Evolutionary conservation across 768 basidiomycete genomes (phyloP).

Genomic region (Termitomyces bulborhizus): DNA sequence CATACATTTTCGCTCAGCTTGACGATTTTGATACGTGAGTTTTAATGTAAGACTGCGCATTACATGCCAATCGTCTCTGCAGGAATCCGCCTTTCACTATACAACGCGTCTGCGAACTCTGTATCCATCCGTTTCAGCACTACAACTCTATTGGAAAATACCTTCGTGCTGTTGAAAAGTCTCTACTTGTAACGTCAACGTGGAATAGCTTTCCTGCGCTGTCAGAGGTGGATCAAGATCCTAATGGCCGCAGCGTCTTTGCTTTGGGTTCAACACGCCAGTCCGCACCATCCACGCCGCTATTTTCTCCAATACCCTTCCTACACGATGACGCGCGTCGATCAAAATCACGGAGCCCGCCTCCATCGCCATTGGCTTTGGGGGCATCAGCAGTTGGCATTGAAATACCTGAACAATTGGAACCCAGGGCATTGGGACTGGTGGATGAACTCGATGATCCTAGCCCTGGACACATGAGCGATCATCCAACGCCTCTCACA

Average conservation of each 20-base stretch:
- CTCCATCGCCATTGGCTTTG: slow-evolving; percentile 65
- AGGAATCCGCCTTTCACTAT: slow-evolving; percentile 80
- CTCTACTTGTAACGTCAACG: slow-evolving; percentile 78
- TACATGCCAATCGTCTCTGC: not conserved
- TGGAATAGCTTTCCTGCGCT: slow-evolving; percentile 62
- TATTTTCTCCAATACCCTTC: slow-evolving; percentile 87
- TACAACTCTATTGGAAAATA: slow-evolving; percentile 84
- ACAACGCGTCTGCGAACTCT: slow-evolving; percentile 83
- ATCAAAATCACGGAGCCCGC: slow-evolving; percentile 74
- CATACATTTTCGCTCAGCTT: slow-evolving; percentile 53
- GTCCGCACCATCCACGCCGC: slow-evolving; percentile 66
- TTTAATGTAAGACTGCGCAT: not conserved
- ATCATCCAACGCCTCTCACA: slow-evolving; percentile 66
- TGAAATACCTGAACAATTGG: slow-evolving; percentile 27
- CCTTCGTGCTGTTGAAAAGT: slow-evolving; percentile 78
- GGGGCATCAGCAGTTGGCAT: slow-evolving; percentile 27
- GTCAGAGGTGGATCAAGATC: slow-evolving; percentile 31
- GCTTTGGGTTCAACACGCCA: slow-evolving; percentile 40
- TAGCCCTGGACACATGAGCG: slow-evolving; percentile 77
- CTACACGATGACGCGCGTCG: slow-evolving; percentile 77
- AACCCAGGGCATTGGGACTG: slow-evolving; percentile 57
- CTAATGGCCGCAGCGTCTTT: slow-evolving; percentile 33
- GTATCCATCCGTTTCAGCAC: slow-evolving; percentile 57
- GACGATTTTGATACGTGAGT: slow-evolving; percentile 73
- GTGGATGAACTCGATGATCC: slow-evolving; percentile 88